Evolutionary conservation across 2,329 filamentous ascomycete species (phyloP).

Genomic region (Leptographium galeiforme): DNA sequence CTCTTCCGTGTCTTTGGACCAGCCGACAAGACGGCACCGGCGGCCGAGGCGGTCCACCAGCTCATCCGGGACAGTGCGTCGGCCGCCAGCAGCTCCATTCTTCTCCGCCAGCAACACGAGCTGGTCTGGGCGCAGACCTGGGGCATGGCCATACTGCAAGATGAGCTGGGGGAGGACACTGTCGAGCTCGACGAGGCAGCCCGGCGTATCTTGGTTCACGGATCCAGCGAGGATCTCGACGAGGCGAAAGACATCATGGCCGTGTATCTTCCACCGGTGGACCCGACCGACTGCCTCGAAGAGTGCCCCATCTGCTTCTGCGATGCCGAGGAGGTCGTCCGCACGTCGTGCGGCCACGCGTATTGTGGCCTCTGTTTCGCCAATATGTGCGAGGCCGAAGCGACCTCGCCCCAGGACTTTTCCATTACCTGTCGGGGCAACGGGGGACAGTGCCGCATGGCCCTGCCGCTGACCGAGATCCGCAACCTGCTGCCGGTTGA

Average conservation of each 20-base stretch:
- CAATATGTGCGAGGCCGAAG: constrained; percentile 14
- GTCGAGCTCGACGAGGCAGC: background rate
- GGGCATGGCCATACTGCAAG: background rate
- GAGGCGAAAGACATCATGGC: background rate
- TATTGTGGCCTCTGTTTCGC: constrained; percentile 30
- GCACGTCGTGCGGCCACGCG: constrained; percentile 23
- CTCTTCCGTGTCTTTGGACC: constrained; percentile 18
- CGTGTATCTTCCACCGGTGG: background rate
- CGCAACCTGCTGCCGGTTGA: constrained; percentile 17
- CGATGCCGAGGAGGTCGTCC: constrained; percentile 22
- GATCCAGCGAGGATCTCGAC: background rate
- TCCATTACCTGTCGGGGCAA: constrained; percentile 7
- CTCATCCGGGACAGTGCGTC: background rate
- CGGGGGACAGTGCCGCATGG: constrained; percentile 11
- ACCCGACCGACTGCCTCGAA: background rate
- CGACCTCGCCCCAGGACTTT: background rate
- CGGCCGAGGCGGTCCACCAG: constrained; percentile 9
- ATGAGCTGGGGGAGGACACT: background rate
- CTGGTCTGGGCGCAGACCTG: background rate
- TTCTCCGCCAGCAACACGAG: background rate
- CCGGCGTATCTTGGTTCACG: background rate
- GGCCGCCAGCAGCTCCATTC: background rate
- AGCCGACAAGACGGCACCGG: background rate
- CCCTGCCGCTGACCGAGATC: constrained; percentile 15
- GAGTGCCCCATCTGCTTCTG: constrained; percentile 23